Percentiles rank a stretch among this genome's conserved stretches.
Evolutionary conservation across 257 asterid species (phyloP).

Genomic region (Petunia axillaris): DNA sequence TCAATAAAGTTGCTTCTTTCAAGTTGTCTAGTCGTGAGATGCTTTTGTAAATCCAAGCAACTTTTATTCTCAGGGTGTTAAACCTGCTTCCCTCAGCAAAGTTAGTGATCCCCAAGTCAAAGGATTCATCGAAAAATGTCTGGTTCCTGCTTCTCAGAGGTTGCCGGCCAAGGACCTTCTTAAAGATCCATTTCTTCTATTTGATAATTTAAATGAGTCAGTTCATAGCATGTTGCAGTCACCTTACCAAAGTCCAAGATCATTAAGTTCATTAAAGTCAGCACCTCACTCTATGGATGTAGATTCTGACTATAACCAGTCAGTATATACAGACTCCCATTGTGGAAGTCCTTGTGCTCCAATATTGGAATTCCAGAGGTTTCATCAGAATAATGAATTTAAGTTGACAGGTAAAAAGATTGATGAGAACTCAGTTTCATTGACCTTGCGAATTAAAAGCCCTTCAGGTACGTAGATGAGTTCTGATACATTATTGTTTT

Average conservation of each 20-base stretch:
- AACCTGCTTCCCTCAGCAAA: slow-evolving; percentile 70
- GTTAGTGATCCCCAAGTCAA: slow-evolving; percentile 53
- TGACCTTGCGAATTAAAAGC: slow-evolving; percentile 59
- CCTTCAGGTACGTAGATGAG: slow-evolving; percentile 47
- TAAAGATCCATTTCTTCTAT: slow-evolving; percentile 63
- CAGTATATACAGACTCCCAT: slow-evolving; percentile 46
- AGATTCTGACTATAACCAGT: slow-evolving; percentile 58
- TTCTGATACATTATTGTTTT: background rate
- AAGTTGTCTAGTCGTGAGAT: background rate
- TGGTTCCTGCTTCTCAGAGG: slow-evolving; percentile 64
- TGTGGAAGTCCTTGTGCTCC: slow-evolving; percentile 46
- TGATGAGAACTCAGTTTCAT: slow-evolving; percentile 53
- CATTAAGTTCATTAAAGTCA: slow-evolving; percentile 35
- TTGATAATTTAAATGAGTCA: slow-evolving; percentile 38
- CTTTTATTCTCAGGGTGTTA: slow-evolving; percentile 52
- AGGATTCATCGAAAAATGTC: slow-evolving; percentile 72
- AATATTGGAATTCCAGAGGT: slow-evolving; percentile 51
- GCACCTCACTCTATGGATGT: slow-evolving; percentile 69
- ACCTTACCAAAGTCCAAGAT: slow-evolving; percentile 45
- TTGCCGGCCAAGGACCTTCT: slow-evolving; percentile 76
- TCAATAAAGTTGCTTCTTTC: background rate
- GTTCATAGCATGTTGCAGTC: slow-evolving; percentile 36
- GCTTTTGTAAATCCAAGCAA: slow-evolving; percentile 5
- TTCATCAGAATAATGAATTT: slow-evolving; percentile 58
- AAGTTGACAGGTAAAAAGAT: slow-evolving; percentile 61